Conservation (phyloP, 371 early-diverging fungal species). For the Saksenaea vasiformis region DNA sequence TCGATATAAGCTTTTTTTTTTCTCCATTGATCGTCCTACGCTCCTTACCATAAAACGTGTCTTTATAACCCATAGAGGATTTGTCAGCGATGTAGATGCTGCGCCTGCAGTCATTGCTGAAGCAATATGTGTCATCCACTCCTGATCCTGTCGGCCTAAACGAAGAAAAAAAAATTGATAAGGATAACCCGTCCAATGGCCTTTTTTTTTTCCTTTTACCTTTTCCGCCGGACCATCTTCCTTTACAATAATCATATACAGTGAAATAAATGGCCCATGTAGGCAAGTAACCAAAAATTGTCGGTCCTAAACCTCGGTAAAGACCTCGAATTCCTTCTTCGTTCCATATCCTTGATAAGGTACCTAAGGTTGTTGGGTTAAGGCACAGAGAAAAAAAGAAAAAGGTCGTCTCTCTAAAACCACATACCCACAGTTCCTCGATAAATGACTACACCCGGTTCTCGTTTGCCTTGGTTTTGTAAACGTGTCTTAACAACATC, state of each 20-base stretch:
- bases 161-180: background rate
- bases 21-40: background rate
- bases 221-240: slow-evolving; percentile 15
- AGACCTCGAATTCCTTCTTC: slow-evolving; percentile 90
- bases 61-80: slow-evolving; percentile 94
- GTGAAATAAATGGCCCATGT: slow-evolving; percentile 93
- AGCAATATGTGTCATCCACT: slow-evolving; percentile 74
- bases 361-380: slow-evolving; percentile 32
- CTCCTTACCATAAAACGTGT: slow-evolving; percentile 82
- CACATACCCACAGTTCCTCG: slow-evolving; percentile 47
- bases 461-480: slow-evolving; percentile 83
- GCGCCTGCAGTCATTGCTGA: slow-evolving; percentile 90
- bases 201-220: background rate
- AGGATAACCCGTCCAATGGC: background rate
- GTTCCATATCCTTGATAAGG: slow-evolving; percentile 73
- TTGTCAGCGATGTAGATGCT: slow-evolving; percentile 76
- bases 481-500: slow-evolving; percentile 95
- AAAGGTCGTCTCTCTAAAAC: background rate
- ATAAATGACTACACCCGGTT: slow-evolving; percentile 30
- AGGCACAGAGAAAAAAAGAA: background rate
- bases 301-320: slow-evolving; percentile 89
- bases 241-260: slow-evolving; percentile 73
- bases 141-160: slow-evolving; percentile 46
- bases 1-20: background rate
- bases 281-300: slow-evolving; percentile 87